Conservation (phyloP, 140 eudicot genomes). For the Flaveria floridana region DNA sequence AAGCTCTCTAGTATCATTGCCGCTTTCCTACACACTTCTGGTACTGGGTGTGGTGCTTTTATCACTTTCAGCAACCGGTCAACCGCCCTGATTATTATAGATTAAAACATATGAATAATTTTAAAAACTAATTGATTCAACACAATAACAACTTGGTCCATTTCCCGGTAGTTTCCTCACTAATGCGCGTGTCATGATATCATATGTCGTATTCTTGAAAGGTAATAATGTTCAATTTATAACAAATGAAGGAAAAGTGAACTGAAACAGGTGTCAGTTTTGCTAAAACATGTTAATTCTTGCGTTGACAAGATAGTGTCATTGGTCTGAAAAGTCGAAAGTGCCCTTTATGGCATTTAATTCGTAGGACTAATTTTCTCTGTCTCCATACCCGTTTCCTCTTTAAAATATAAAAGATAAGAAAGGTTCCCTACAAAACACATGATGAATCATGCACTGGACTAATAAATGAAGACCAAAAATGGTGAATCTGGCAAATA, state of each 20-base stretch:
- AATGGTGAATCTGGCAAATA: neutral
- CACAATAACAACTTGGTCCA: neutral
- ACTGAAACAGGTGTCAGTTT: neutral
- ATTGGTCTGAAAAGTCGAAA: constrained; percentile 12
- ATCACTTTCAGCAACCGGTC: constrained; percentile 84
- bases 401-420: neutral
- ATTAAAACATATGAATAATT: neutral
- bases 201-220: neutral
- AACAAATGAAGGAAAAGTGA: neutral
- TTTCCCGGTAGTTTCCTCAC: neutral
- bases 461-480: constrained; percentile 20
- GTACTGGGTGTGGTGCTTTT: constrained; percentile 84
- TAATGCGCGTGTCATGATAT: neutral
- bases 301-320: neutral
- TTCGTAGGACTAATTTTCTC: neutral
- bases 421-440: constrained; percentile 9
- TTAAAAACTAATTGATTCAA: neutral
- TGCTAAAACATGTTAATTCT: constrained; percentile 7
- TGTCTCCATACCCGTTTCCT: neutral
- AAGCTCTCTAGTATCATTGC: constrained; percentile 79
- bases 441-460: neutral
- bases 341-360: neutral
- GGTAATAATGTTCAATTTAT: neutral
- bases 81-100: constrained; percentile 61
- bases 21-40: constrained; percentile 96